phyloP scores from a whole-genome alignment of 1,139 yeast species.

The Zygosaccharomyces pseudobailii region DNA sequence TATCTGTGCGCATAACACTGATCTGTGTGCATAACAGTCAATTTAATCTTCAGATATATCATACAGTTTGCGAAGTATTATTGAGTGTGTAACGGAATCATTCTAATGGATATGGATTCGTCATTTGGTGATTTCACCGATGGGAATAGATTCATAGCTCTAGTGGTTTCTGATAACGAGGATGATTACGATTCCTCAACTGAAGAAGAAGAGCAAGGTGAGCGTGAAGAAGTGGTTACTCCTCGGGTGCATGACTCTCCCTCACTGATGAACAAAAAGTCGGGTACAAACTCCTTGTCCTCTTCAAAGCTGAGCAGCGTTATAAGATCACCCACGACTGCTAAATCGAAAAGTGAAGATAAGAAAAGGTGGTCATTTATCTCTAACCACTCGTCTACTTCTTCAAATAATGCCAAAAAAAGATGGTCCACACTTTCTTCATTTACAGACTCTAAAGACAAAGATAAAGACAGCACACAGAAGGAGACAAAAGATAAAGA shows the following conservation, averaged over 20 bases:
- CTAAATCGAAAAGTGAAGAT: conserved; percentile 12
- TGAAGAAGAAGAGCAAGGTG: conserved; percentile 10
- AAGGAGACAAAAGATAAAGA: conserved; percentile 15
- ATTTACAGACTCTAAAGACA: conserved; percentile 14
- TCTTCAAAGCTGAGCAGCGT: conserved; percentile 2
- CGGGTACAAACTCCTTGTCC: background rate
- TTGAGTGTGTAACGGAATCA: background rate
- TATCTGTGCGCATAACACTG: too few relatives aligned
- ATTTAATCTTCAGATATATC: background rate
- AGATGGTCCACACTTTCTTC: conserved; percentile 32
- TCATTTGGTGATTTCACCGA: conserved; percentile 23
- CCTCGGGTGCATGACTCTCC: background rate
- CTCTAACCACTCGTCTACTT: conserved; percentile 25
- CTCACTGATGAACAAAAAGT: background rate
- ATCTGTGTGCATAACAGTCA: too few relatives aligned
- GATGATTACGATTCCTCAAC: conserved; percentile 25
- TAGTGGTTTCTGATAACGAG: conserved; percentile 32
- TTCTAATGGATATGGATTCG: conserved; percentile 15
- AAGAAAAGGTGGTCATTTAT: conserved; percentile 33
- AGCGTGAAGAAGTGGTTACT: conserved; percentile 2
- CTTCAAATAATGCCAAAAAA: conserved; percentile 21
- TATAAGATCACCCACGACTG: conserved; percentile 1
- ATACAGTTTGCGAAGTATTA: background rate
- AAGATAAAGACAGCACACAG: conserved; percentile 9
- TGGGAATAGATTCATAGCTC: conserved; percentile 29